Evolutionary conservation across 495 filamentous ascomycete genomes (phyloP).

Genomic region (Talaromyces wortmannii): DNA sequence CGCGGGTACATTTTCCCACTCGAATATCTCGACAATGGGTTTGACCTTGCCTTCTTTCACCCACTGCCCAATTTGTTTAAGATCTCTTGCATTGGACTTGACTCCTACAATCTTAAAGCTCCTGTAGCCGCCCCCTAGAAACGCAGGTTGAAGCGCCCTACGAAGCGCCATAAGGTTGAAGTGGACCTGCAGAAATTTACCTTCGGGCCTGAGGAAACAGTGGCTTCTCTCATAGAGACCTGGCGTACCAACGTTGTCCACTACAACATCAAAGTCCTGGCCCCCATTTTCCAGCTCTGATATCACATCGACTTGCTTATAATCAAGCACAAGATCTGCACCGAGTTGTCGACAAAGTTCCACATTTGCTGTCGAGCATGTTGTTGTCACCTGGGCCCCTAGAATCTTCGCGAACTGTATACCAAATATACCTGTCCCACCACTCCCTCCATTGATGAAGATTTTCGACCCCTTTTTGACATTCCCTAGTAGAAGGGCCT

Average conservation of each 20-base stretch:
- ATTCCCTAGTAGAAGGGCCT: conserved; percentile 39
- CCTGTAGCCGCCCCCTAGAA: too few relatives aligned
- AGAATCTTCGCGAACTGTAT: conserved; percentile 53
- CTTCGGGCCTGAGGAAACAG: too few relatives aligned
- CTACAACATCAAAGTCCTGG: conserved; percentile 34
- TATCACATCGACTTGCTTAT: conserved; percentile 37
- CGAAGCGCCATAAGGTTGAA: too few relatives aligned
- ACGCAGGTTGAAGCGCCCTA: too few relatives aligned
- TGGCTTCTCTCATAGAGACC: too few relatives aligned
- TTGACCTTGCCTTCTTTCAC: too few relatives aligned
- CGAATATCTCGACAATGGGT: too few relatives aligned
- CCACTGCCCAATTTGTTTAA: too few relatives aligned
- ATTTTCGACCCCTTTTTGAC: conserved; percentile 39
- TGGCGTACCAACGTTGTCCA: conserved; percentile 46
- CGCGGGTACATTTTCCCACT: too few relatives aligned
- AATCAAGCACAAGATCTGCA: conserved; percentile 54
- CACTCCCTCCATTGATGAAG: conserved; percentile 55
- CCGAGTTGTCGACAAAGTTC: conserved; percentile 45
- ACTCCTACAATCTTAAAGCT: too few relatives aligned
- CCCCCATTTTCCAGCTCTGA: conserved; percentile 32
- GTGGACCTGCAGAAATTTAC: too few relatives aligned
- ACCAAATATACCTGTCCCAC: conserved; percentile 42
- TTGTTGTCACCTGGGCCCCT: conserved; percentile 45
- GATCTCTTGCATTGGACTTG: too few relatives aligned
- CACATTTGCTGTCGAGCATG: conserved; percentile 43